Conservation (phyloP, 371 early-diverging fungal genomes). For the Conidiobolus incongruus region DNA sequence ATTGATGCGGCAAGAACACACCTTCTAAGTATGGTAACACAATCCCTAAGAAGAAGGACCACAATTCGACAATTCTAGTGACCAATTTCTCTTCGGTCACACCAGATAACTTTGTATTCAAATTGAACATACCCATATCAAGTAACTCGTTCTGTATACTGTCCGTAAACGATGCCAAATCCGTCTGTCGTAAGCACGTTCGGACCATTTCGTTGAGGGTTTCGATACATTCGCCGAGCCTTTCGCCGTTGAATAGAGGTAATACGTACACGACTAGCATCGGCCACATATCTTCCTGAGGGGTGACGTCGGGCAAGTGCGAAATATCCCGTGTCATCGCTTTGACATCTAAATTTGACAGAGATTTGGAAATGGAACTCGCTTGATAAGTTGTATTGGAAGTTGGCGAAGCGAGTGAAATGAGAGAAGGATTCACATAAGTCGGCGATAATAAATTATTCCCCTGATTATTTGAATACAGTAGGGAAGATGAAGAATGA, state of each 20-base stretch:
- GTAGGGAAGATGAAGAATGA: too few relatives aligned
- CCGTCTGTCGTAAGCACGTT: slow-evolving; percentile 28
- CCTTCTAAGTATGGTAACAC: slow-evolving; percentile 71
- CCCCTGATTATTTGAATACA: too few relatives aligned
- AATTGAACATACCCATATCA: slow-evolving; percentile 41
- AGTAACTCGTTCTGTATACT: slow-evolving; percentile 31
- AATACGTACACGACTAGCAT: slow-evolving; percentile 41
- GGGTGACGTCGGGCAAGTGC: slow-evolving; percentile 8
- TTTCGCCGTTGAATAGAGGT: slow-evolving; percentile 72
- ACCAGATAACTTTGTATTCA: slow-evolving; percentile 41
- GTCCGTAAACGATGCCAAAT: slow-evolving; percentile 16
- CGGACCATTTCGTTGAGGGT: slow-evolving; percentile 58
- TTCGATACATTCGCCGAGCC: slow-evolving; percentile 54
- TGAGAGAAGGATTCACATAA: too few relatives aligned
- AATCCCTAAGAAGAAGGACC: slow-evolving; percentile 66
- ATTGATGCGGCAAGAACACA: slow-evolving; percentile 53
- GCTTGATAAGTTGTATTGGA: too few relatives aligned
- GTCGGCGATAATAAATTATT: too few relatives aligned
- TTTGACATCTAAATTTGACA: slow-evolving; percentile 33
- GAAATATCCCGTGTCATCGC: slow-evolving; percentile 29
- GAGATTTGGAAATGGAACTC: slow-evolving; percentile 10
- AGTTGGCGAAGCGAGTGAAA: too few relatives aligned
- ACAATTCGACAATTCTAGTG: slow-evolving; percentile 49
- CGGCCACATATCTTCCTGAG: slow-evolving; percentile 46
- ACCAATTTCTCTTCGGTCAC: slow-evolving; percentile 46